Conservation (phyloP, 2,329 filamentous ascomycete species). For the Xylariaceae sp. region DNA sequence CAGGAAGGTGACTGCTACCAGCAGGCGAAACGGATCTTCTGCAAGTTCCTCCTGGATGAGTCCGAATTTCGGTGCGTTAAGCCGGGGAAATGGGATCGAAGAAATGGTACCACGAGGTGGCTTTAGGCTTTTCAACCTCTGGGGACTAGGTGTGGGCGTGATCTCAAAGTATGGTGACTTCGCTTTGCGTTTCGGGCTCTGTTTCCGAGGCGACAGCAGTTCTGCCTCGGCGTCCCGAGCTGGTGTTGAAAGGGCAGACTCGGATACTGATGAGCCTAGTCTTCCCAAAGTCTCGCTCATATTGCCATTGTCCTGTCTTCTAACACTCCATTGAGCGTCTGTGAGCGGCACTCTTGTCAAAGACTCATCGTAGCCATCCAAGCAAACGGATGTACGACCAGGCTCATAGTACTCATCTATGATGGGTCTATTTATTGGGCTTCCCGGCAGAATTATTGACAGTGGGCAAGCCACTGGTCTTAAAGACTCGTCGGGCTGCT, state of each 20-base stretch:
- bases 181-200: constrained; percentile 34
- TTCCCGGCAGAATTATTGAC: neutral
- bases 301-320: neutral
- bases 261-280: no score
- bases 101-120: constrained; percentile 56
- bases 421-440: neutral
- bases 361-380: neutral
- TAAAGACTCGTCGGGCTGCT: neutral
- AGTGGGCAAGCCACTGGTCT: neutral
- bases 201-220: constrained; percentile 1
- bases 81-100: constrained; percentile 69
- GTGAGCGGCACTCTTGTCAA: neutral
- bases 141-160: constrained; percentile 3
- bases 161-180: constrained; percentile 45
- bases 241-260: neutral
- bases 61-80: constrained; percentile 69
- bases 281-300: neutral
- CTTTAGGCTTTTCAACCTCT: constrained; percentile 38
- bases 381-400: neutral
- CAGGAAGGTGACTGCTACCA: constrained; percentile 83
- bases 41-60: constrained; percentile 84
- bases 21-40: constrained; percentile 76
- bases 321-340: neutral
- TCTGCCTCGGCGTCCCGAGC: neutral
- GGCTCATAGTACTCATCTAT: neutral